Evolutionary conservation across 768 basidiomycete genomes (phyloP), one percentile per base, ranked within the genome.

Genomic region (Kwoniella dendrophila): DNA sequence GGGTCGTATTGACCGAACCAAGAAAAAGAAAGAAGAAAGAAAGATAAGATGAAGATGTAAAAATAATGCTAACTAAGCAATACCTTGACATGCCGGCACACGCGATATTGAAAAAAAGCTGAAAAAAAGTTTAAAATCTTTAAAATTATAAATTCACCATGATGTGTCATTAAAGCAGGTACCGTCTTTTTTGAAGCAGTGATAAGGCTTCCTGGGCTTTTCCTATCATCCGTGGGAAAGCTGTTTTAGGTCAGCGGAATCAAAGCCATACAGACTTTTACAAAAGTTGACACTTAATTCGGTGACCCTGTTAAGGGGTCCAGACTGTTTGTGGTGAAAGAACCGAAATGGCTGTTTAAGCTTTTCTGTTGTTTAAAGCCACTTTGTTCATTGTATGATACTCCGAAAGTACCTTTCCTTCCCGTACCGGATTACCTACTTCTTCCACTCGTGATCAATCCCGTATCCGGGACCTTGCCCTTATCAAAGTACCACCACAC

Each of bases 1-100:
- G 58, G 58, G 58, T 58, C 48, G 58, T 59, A 59, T 59, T 58
- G 56, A 58, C 56, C 56, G 58, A 48, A 45, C 58, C 30, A 20
- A 50, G 52, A 59, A 29, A 29, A 50, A 27, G 40, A 34, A 59
- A 40, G 34, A 10, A 33, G 33, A 59, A 45, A 59, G 48, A 59
- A 48, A 38, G 36, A 38, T 58, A 58, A 58, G 56, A 47, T 49
- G 16, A 58, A 32, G 6, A 20, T 38, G 26, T 20, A 43, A 45
- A 22, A 30, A n/a, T 56, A 26, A 18, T n/a, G n/a, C n/a, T n/a
- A n/a, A n/a, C n/a, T n/a, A n/a, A n/a, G n/a, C n/a, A n/a, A n/a
- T n/a, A n/a, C n/a, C 20, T 36, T 29, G 36, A 34, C 26, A 47
- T 48, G 52, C 40, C 52, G 40, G 52, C 52, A 43, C 32, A 57